Conservation (phyloP, 805 yeast genomes). For the Candida anglica region DNA sequence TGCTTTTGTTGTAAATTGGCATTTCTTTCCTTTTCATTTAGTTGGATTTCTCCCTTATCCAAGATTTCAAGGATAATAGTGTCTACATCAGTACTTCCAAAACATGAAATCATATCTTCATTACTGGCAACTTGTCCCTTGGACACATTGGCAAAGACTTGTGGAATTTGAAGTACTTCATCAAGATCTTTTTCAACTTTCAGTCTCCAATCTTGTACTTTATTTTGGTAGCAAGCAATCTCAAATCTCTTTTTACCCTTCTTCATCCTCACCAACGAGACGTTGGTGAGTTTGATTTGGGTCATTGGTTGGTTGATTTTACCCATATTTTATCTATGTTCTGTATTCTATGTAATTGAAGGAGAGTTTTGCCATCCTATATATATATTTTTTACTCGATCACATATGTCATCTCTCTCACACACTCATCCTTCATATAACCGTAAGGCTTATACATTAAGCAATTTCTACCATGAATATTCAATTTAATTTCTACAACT, state of each 20-base stretch:
- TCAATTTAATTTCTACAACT: no score
- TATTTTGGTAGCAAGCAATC: constrained; percentile 93
- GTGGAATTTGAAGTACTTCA: constrained; percentile 95
- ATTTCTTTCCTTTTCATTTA: constrained; percentile 89
- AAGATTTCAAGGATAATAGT: constrained; percentile 76
- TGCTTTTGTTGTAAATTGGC: constrained; percentile 68
- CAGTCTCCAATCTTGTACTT: constrained; percentile 91
- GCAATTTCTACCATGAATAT: no score
- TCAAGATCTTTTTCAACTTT: constrained; percentile 90
- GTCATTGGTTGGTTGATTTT: constrained; percentile 82
- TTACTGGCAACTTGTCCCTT: constrained; percentile 91
- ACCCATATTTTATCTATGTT: constrained; percentile 25
- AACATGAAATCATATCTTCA: constrained; percentile 71
- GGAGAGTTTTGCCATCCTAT: no score
- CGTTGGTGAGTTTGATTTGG: constrained; percentile 89
- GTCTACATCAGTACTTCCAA: constrained; percentile 74
- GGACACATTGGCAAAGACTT: constrained; percentile 86
- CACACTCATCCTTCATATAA: no score
- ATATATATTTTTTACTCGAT: no score
- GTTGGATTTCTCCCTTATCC: constrained; percentile 88
- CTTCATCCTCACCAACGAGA: constrained; percentile 85
- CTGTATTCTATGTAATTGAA: no score
- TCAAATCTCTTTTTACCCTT: constrained; percentile 91
- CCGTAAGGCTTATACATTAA: no score
- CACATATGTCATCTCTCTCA: no score